Evolutionary conservation across 148 eudicot species (phyloP).

Genomic region (Rhododendron molle): DNA sequence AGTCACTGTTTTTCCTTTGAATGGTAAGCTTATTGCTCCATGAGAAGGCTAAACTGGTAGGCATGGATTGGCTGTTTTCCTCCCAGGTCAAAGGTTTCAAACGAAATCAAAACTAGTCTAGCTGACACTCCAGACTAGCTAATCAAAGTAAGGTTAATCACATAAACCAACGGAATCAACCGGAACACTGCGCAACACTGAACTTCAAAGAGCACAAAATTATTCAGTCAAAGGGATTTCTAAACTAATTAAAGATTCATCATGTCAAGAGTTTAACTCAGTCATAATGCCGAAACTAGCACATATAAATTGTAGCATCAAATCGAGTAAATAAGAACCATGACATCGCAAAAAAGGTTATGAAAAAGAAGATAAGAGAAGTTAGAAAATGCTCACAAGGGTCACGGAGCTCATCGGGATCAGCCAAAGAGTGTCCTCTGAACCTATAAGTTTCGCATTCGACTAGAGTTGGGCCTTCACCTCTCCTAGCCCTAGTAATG

Average conservation of each 20-base stretch:
- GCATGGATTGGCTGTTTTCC: background rate
- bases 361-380: background rate
- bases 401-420: conserved; percentile 99
- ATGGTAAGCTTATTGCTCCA: background rate
- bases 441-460: conserved; percentile 97
- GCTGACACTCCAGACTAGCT: background rate
- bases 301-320: background rate
- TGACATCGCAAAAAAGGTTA: background rate
- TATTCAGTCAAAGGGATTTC: background rate
- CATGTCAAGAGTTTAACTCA: background rate
- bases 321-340: background rate
- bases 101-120: background rate
- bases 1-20: background rate
- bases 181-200: background rate
- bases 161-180: background rate
- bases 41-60: background rate
- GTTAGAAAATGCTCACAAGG: conserved; percentile 47
- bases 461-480: conserved; percentile 91
- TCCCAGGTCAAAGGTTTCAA: background rate
- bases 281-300: background rate
- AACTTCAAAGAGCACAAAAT: background rate
- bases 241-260: background rate
- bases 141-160: background rate
- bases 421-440: conserved; percentile 98
- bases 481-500: conserved; percentile 75